Evolutionary conservation across 2,329 filamentous ascomycete genomes (phyloP), one percentile per base, ranked within the genome.

Genomic region (Colletotrichum limetticola): DNA sequence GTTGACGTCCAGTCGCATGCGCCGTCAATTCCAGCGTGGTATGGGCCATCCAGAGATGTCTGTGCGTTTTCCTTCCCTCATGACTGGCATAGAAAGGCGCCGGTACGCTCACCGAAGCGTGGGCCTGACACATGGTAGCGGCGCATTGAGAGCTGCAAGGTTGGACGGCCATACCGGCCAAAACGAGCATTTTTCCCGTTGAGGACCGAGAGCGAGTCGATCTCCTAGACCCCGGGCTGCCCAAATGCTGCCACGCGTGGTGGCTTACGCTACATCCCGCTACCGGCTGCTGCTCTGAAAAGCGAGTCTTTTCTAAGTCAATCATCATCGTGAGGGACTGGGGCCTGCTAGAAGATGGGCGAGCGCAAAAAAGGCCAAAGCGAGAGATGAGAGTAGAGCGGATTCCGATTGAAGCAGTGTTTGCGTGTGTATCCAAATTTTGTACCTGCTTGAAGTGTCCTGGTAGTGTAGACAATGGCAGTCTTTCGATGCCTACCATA

Each of bases 91-190:
- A 24, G 37, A 69, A 56, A 56, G 55, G 68, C 42, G 42, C 49
- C 58, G 52, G 64, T 19, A 58, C 49, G 66, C 58, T 66, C 35
- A 64, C 59, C 59, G 66, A 63, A 52, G 60, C 60, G 66, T 59
- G 59, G 66, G 66, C 59, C 60, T 52, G 56, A 57, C 70, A 70
- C 66, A 65, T 70, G 70, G 60, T 60, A 60, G 66, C 59, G 59
- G 59, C 32, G 66, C 66, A 69, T 69, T 32, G 42, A 59, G 49
- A 67, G 58, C 59, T 72, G 65, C 65, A 69, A 66, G 65, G 66
- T 65, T 64, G 66, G 32, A 59, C 8, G 22, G 24, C 55, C 42
- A 42, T 19, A 28, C n/a, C n/a, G 32, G 16, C 46, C 42, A 42
- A n/a, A 28, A 28, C n/a, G 59, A 22, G 32, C 14, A 26, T 16